Evolutionary conservation across 1,139 yeast genomes (phyloP).

Genomic region (Yamadazyma oceani): DNA sequence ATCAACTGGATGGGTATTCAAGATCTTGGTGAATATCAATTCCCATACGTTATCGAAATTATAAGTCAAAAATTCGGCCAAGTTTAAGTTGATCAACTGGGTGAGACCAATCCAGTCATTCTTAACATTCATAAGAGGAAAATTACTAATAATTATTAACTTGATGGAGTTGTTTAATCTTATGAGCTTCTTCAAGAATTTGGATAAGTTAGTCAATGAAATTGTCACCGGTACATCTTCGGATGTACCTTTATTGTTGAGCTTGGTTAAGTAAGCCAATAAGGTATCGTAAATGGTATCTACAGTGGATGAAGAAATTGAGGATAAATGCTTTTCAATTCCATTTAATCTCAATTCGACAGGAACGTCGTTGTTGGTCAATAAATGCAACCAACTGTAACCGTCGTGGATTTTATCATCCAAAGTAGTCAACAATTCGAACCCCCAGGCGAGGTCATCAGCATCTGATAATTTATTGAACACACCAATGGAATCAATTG

Average conservation of each 20-base stretch:
- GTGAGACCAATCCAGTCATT: conserved; percentile 82
- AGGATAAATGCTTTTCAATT: conserved; percentile 7
- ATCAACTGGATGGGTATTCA: conserved; percentile 6
- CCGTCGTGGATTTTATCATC: conserved; percentile 19
- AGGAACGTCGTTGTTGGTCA: conserved; percentile 37
- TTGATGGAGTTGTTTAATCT: conserved; percentile 28
- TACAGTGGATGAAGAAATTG: conserved; percentile 10
- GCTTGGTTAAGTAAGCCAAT: conserved; percentile 1
- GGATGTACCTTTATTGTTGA: neutral
- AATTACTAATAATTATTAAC: conserved; percentile 60
- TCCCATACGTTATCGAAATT: conserved; percentile 40
- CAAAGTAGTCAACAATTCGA: conserved; percentile 36
- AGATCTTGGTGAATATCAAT: conserved; percentile 5
- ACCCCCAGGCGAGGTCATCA: conserved; percentile 54
- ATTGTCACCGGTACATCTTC: conserved; percentile 12
- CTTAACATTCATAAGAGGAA: conserved; percentile 38
- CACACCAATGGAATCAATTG: conserved; percentile 48
- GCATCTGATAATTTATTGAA: conserved; percentile 46
- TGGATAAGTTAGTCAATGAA: conserved; percentile 30
- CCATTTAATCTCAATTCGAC: conserved; percentile 34
- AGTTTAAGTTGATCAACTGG: conserved; percentile 58
- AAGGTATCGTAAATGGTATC: conserved; percentile 3
- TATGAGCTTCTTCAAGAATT: conserved; percentile 44
- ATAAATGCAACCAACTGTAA: conserved; percentile 44
- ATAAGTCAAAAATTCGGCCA: conserved; percentile 54